Percentiles rank a stretch among this genome's conserved stretches.
Evolutionary conservation across 441 rosid genomes (phyloP).

Genomic region (Theobroma grandiflorum): DNA sequence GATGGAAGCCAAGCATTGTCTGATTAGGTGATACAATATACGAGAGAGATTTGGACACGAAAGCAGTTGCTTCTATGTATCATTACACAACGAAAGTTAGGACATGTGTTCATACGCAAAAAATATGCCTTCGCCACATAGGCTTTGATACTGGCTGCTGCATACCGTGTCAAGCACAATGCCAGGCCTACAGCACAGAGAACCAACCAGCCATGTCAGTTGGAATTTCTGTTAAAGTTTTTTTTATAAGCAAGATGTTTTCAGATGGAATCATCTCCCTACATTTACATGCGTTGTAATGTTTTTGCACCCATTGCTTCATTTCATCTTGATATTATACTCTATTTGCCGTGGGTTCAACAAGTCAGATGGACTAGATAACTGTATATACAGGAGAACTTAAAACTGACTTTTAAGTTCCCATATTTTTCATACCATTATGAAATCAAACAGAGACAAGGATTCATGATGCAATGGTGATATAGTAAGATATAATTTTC

Average conservation of each 20-base stretch:
- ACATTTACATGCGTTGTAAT: background rate
- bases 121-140: background rate
- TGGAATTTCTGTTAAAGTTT: background rate
- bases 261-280: background rate
- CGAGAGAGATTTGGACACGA: background rate
- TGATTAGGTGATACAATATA: background rate
- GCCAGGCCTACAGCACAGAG: background rate
- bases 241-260: background rate
- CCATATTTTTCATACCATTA: background rate
- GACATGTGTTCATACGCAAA: background rate
- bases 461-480: background rate
- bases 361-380: background rate
- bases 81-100: background rate
- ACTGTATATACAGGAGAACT: background rate
- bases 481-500: background rate
- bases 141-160: background rate
- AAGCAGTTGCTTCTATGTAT: constrained; percentile 9
- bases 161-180: background rate
- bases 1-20: background rate
- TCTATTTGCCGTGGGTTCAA: background rate
- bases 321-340: background rate
- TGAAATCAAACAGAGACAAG: background rate
- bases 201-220: background rate
- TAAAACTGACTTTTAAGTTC: background rate
- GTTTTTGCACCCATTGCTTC: background rate